Percentiles rank a stretch among this genome's conserved stretches.
Conservation (phyloP, 164 flowering plant species). For the Umbilicus rupestris region DNA sequence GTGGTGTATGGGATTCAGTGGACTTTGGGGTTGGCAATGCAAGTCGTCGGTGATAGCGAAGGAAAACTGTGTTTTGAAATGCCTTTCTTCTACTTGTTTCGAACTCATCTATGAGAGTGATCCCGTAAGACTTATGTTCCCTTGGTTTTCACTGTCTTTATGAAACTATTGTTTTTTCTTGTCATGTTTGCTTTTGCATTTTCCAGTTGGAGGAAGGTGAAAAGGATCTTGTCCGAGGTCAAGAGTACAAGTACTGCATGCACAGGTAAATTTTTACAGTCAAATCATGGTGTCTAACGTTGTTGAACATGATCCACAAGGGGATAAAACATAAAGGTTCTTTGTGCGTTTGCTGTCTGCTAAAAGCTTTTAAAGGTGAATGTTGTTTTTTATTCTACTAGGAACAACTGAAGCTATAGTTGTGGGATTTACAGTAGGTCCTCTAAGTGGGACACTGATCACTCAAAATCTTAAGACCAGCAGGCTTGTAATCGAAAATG, state of each 20-base stretch:
- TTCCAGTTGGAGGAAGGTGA: slow-evolving; percentile 92
- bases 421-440: neutral
- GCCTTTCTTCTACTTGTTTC: slow-evolving; percentile 71
- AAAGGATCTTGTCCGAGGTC: slow-evolving; percentile 64
- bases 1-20: slow-evolving; percentile 29
- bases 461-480: too few species aligned
- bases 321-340: neutral
- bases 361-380: neutral
- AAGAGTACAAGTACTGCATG: slow-evolving; percentile 86
- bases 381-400: neutral
- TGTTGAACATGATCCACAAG: neutral
- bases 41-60: slow-evolving; percentile 58
- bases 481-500: too few species aligned
- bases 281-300: neutral
- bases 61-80: slow-evolving; percentile 85
- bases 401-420: neutral
- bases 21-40: slow-evolving; percentile 79
- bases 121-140: slow-evolving; percentile 40
- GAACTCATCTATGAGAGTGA: slow-evolving; percentile 69
- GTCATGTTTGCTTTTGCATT: neutral
- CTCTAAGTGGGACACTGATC: neutral
- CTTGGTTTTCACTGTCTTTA: neutral
- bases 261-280: slow-evolving; percentile 38
- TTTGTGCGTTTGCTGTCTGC: neutral
- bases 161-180: neutral